Percentiles rank a stretch among this genome's conserved stretches.
Conservation (phyloP, 805 yeast genomes). For the Ogataea sp. region DNA sequence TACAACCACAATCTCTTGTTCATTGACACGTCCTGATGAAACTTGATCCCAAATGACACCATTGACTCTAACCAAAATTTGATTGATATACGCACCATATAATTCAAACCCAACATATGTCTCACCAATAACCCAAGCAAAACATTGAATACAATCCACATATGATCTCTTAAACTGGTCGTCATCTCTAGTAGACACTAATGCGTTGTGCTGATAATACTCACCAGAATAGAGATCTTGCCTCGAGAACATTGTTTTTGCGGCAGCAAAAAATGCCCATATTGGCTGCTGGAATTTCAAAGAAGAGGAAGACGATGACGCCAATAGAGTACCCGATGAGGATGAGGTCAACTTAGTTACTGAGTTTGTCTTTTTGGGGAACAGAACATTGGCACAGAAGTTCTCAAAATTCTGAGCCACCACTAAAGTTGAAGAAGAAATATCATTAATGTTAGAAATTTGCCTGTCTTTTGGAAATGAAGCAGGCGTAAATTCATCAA, state of each 20-base stretch:
- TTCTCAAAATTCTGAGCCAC: constrained; percentile 32
- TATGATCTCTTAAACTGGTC: constrained; percentile 16
- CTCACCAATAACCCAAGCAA: constrained; percentile 43
- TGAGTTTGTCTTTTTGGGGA: constrained; percentile 13
- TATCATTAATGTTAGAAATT: constrained; percentile 22
- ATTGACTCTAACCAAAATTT: constrained; percentile 43
- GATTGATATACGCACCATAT: constrained; percentile 34
- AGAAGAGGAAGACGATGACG: constrained; percentile 13
- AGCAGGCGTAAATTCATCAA: constrained; percentile 15
- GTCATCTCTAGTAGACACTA: constrained; percentile 27
- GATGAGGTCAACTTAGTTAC: constrained; percentile 3
- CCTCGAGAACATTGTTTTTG: constrained; percentile 39
- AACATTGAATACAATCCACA: constrained; percentile 22
- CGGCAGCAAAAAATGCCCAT: constrained; percentile 46
- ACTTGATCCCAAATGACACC: constrained; percentile 67
- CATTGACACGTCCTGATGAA: constrained; percentile 37
- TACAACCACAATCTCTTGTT: constrained; percentile 46
- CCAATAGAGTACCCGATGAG: constrained; percentile 6
- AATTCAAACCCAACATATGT: constrained; percentile 45
- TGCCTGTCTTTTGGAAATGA: constrained; percentile 25
- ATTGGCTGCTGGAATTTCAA: constrained; percentile 34
- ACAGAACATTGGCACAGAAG: constrained; percentile 24
- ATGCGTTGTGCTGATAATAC: constrained; percentile 26
- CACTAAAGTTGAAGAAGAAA: constrained; percentile 26
- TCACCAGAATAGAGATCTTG: constrained; percentile 38